phyloP scores from a whole-genome alignment of 202 grass and related monocot genomes.

The Zoysia matrella region DNA sequence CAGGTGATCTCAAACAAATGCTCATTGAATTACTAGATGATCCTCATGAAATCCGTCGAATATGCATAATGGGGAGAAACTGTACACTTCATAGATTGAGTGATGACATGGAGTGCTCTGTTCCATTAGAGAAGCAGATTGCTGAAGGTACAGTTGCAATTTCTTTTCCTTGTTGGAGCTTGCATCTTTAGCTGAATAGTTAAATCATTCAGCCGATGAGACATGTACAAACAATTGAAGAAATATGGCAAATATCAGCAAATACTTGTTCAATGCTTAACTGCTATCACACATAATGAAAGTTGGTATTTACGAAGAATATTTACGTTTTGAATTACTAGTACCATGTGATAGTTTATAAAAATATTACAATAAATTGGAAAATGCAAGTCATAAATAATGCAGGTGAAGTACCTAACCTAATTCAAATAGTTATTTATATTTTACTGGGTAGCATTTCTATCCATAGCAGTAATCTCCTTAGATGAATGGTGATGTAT shows the following conservation, averaged over 20 bases:
- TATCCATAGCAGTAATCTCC: background rate
- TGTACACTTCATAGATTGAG: conserved; percentile 67
- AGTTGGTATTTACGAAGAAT: background rate
- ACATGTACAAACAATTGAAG: background rate
- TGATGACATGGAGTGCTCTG: conserved; percentile 73
- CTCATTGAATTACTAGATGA: conserved; percentile 93
- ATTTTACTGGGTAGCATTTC: background rate
- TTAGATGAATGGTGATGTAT: conserved; percentile 8
- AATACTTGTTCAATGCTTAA: conserved; percentile 16
- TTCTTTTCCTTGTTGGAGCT: conserved; percentile 2
- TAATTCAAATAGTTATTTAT: conserved; percentile 27
- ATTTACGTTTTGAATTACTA: background rate
- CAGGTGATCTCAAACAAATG: conserved; percentile 98
- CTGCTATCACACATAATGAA: background rate
- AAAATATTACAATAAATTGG: conserved; percentile 8
- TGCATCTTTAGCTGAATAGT: conserved; percentile 6
- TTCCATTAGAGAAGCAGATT: conserved; percentile 88
- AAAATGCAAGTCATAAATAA: background rate
- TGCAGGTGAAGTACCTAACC: background rate
- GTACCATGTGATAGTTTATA: conserved; percentile 3
- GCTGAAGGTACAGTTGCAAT: conserved; percentile 75
- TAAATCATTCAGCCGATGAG: background rate
- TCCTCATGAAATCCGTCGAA: conserved; percentile 91
- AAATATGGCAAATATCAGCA: background rate
- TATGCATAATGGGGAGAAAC: conserved; percentile 97